Conservation (phyloP, 2,329 filamentous ascomycete genomes). For the Tolypocladium inflatum region DNA sequence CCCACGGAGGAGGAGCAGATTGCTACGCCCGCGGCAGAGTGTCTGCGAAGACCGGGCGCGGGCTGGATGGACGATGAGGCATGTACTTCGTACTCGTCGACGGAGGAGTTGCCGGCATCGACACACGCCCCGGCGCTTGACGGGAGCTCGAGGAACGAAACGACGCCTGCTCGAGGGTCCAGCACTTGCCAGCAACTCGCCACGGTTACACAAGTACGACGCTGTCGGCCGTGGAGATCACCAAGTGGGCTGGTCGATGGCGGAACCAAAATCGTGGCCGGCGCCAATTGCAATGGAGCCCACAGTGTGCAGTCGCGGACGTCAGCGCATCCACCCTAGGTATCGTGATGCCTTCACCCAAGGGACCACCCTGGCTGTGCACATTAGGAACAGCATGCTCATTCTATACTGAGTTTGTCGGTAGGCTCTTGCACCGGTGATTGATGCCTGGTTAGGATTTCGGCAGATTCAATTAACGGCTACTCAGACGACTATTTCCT, state of each 20-base stretch:
- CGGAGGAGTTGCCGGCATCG: not conserved
- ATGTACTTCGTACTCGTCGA: not conserved
- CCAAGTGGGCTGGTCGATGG: not conserved
- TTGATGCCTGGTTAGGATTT: not conserved
- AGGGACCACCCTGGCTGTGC: no score
- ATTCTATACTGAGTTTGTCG: not conserved
- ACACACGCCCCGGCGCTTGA: not conserved
- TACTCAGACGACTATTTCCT: not conserved
- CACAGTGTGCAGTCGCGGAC: not conserved
- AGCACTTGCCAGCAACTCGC: no score
- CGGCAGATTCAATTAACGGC: not conserved
- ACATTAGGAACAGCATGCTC: not conserved
- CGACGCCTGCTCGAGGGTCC: not conserved
- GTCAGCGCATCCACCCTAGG: not conserved
- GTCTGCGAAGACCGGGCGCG: not conserved
- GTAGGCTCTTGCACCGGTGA: not conserved
- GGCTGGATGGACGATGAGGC: not conserved
- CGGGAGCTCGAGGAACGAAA: not conserved
- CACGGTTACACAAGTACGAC: not conserved
- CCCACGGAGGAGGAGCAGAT: no score
- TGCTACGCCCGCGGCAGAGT: no score
- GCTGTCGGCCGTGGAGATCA: not conserved
- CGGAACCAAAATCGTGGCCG: not conserved
- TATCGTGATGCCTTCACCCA: not conserved
- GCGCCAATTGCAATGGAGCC: not conserved